A percentile compares a stretch with the other conserved stretches of the same genome.
Conservation (phyloP, 306 rosid genomes). For the Acacia confusa region DNA sequence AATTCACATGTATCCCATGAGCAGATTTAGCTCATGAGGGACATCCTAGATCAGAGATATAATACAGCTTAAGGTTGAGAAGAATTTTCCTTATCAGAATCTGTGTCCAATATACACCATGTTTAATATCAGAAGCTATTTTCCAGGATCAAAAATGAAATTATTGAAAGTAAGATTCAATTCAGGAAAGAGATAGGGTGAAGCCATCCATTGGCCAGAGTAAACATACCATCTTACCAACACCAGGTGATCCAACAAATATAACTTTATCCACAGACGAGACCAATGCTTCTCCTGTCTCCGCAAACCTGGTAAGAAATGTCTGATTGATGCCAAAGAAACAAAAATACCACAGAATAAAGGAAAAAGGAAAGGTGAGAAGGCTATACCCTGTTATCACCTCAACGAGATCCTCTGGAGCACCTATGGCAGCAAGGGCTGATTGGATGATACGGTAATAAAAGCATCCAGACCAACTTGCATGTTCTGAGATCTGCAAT, state of each 20-base stretch:
- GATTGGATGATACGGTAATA: conserved; percentile 91
- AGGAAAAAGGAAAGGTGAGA: conserved; percentile 19
- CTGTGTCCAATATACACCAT: conserved; percentile 15
- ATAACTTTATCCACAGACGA: conserved; percentile 92
- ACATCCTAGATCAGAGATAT: conserved; percentile 2
- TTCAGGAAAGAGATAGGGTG: conserved; percentile 20
- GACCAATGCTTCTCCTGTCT: conserved; percentile 94
- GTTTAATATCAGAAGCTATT: conserved; percentile 17
- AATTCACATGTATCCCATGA: conserved; percentile 9
- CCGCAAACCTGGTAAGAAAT: conserved; percentile 74
- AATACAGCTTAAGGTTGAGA: conserved; percentile 11
- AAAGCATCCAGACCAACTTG: conserved; percentile 99
- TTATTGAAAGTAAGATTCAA: not conserved
- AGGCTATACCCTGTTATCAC: conserved; percentile 81
- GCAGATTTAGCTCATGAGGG: conserved; percentile 2
- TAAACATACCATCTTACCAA: conserved; percentile 88
- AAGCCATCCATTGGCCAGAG: conserved; percentile 31
- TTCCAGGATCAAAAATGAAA: conserved; percentile 18
- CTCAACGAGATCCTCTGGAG: conserved; percentile 96
- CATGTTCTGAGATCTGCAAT: conserved; percentile 87
- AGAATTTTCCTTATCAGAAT: not conserved
- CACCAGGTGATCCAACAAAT: conserved; percentile 97
- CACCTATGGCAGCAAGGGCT: conserved; percentile 97
- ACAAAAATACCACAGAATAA: conserved; percentile 23
- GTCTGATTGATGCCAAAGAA: conserved; percentile 24